Conservation (phyloP, 495 filamentous ascomycete species). For the Ascodesmis nigricans region DNA sequence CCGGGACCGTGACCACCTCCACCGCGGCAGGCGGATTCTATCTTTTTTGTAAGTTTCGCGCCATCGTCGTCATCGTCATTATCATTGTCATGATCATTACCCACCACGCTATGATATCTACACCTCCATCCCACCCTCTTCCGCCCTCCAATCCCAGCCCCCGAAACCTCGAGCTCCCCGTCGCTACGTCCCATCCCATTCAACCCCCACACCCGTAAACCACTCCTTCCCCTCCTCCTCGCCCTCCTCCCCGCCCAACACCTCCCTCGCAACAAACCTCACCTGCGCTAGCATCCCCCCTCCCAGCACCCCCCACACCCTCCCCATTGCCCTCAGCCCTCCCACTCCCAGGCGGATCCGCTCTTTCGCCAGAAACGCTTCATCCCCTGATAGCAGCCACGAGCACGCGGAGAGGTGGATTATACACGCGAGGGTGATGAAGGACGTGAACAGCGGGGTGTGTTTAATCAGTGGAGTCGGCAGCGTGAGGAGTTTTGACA, state of each 20-base stretch:
- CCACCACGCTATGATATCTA: too few relatives aligned
- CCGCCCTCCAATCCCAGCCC: too few relatives aligned
- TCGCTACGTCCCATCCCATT: slow-evolving; percentile 5
- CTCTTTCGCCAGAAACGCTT: slow-evolving; percentile 48
- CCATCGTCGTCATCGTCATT: too few relatives aligned
- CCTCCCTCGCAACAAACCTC: slow-evolving; percentile 42
- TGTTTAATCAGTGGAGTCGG: slow-evolving; percentile 50
- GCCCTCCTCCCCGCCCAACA: slow-evolving; percentile 25
- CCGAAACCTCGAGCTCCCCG: too few relatives aligned
- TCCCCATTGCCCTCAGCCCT: slow-evolving; percentile 48
- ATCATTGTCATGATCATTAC: too few relatives aligned
- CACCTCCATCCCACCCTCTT: too few relatives aligned
- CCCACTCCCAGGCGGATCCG: slow-evolving; percentile 63
- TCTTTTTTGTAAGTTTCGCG: too few relatives aligned
- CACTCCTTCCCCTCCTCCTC: slow-evolving; percentile 2
- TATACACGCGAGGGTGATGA: slow-evolving; percentile 45
- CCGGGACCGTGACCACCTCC: too few relatives aligned
- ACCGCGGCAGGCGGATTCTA: too few relatives aligned
- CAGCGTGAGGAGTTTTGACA: slow-evolving; percentile 56
- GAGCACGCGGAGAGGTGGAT: slow-evolving; percentile 42
- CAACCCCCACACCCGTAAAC: not conserved
- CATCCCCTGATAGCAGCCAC: slow-evolving; percentile 36
- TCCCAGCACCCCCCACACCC: slow-evolving; percentile 63
- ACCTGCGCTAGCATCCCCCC: slow-evolving; percentile 52
- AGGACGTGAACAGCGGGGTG: slow-evolving; percentile 77